Percentiles rank a stretch among this genome's conserved stretches.
These are phyloP conservation scores for Thelephora terrestris DNA, from an alignment of 1,284 basidiomycete species.

Conservation along the genomic window DNA sequence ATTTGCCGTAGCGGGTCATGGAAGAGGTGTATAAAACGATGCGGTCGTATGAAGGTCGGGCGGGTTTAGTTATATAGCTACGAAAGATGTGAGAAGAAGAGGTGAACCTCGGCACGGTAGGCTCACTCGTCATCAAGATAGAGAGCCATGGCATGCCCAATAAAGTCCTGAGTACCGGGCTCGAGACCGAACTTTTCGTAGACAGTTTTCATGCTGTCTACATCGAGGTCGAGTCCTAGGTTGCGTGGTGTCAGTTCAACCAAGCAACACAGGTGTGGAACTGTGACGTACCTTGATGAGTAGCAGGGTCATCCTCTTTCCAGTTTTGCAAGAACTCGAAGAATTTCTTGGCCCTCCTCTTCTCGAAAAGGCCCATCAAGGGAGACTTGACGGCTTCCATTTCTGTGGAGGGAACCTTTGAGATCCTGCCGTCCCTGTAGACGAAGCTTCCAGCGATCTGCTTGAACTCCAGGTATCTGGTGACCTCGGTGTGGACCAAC, in stretches of 20 bases:
- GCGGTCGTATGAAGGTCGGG: slow-evolving; percentile 86
- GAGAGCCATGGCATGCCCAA: slow-evolving; percentile 98
- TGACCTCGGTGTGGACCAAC: slow-evolving; percentile 98
- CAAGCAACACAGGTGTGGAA: not conserved
- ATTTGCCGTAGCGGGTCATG: slow-evolving; percentile 99
- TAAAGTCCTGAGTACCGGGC: slow-evolving; percentile 96
- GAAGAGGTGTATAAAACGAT: slow-evolving; percentile 97
- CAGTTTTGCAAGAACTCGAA: slow-evolving; percentile 96
- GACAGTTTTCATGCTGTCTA: slow-evolving; percentile 82
- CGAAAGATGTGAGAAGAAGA: slow-evolving; percentile 6
- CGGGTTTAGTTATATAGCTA: slow-evolving; percentile 90
- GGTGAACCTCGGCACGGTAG: not conserved
- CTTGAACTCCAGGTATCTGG: slow-evolving; percentile 99
- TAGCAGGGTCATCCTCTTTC: slow-evolving; percentile 90
- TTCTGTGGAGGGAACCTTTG: slow-evolving; percentile 97
- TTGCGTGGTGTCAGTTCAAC: slow-evolving; percentile 1
- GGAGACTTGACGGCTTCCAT: slow-evolving; percentile 93
- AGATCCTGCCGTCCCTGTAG: slow-evolving; percentile 93
- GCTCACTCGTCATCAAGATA: slow-evolving; percentile 95
- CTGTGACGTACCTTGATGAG: slow-evolving; percentile 76
- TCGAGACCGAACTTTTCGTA: slow-evolving; percentile 98
- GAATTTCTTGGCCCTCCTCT: slow-evolving; percentile 97
- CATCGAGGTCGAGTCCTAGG: slow-evolving; percentile 81
- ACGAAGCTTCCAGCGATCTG: slow-evolving; percentile 99
- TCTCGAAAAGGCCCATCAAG: slow-evolving; percentile 98